Evolutionary conservation across 2,329 filamentous ascomycete genomes (phyloP).

Genomic region (Epichloe hybrida): DNA sequence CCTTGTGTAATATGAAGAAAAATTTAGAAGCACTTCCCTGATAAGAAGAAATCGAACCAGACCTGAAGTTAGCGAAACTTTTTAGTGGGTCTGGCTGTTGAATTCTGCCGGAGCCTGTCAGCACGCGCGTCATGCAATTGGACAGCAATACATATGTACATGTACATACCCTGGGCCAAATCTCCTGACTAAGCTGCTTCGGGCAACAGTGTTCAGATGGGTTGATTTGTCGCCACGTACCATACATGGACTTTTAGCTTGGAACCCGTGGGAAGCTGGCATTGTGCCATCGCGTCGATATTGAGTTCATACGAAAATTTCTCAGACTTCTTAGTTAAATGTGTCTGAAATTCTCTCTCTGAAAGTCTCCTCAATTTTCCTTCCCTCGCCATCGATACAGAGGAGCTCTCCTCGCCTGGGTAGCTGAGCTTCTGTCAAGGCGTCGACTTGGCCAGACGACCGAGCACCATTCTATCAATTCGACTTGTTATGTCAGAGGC

Average conservation of each 20-base stretch:
- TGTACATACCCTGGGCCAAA: not conserved
- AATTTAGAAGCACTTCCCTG: not conserved
- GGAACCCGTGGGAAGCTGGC: not conserved
- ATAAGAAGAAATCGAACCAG: not conserved
- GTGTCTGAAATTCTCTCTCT: not conserved
- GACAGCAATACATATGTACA: not conserved
- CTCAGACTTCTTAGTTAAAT: not conserved
- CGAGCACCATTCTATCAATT: not conserved
- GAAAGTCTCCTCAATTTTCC: not conserved
- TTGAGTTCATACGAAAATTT: not conserved
- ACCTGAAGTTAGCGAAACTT: constrained; percentile 6
- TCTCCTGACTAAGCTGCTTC: constrained; percentile 9
- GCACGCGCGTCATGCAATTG: too few species aligned
- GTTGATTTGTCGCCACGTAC: not conserved
- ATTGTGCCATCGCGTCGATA: not conserved
- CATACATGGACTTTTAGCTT: not conserved
- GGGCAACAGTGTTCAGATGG: constrained; percentile 4
- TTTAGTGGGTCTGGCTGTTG: constrained; percentile 9
- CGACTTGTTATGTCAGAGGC: constrained; percentile 2
- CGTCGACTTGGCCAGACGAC: not conserved
- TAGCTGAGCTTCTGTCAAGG: not conserved
- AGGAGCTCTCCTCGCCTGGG: not conserved
- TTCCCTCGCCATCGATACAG: not conserved
- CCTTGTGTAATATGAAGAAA: not conserved
- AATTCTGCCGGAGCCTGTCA: not conserved